Evolutionary conservation across 768 basidiomycete genomes (phyloP).

Genomic region (Russula lepida): DNA sequence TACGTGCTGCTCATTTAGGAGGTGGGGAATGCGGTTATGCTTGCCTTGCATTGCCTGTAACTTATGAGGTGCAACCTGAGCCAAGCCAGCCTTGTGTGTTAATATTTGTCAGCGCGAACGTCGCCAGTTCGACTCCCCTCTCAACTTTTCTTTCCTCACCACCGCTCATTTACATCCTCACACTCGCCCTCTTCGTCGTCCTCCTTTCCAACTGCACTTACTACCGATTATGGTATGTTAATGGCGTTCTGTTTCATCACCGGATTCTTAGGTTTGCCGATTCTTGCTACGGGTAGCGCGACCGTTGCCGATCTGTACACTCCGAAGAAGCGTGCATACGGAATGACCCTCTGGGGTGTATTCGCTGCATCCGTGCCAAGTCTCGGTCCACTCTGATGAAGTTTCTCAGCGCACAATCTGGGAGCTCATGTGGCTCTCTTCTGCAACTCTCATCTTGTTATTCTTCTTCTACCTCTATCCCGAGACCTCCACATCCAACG

Average conservation of each 20-base stretch:
- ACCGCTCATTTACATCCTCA: too few relatives aligned
- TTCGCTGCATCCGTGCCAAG: conserved; percentile 28
- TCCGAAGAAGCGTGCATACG: conserved; percentile 24
- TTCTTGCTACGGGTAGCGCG: conserved; percentile 30
- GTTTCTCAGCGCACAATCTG: conserved; percentile 30
- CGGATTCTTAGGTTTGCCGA: conserved; percentile 29
- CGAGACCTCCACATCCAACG: conserved; percentile 27
- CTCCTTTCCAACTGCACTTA: too few relatives aligned
- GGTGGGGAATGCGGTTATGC: too few relatives aligned
- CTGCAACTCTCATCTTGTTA: conserved; percentile 25
- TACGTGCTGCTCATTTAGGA: too few relatives aligned
- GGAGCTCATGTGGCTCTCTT: conserved; percentile 30
- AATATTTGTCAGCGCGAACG: too few relatives aligned
- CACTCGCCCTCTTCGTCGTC: too few relatives aligned
- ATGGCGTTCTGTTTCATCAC: conserved; percentile 31
- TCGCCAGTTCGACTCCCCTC: too few relatives aligned
- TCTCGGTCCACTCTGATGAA: conserved; percentile 29
- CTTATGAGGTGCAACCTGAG: too few relatives aligned
- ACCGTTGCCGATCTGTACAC: conserved; percentile 24
- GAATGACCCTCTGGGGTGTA: conserved; percentile 26
- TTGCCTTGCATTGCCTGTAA: too few relatives aligned
- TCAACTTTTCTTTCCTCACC: too few relatives aligned
- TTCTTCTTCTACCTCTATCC: conserved; percentile 28
- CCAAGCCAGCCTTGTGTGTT: too few relatives aligned
- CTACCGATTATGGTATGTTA: conserved; percentile 27